Evolutionary conservation across 2,329 filamentous ascomycete species (phyloP).

Genomic region (Aspergillus hiratsukae): DNA sequence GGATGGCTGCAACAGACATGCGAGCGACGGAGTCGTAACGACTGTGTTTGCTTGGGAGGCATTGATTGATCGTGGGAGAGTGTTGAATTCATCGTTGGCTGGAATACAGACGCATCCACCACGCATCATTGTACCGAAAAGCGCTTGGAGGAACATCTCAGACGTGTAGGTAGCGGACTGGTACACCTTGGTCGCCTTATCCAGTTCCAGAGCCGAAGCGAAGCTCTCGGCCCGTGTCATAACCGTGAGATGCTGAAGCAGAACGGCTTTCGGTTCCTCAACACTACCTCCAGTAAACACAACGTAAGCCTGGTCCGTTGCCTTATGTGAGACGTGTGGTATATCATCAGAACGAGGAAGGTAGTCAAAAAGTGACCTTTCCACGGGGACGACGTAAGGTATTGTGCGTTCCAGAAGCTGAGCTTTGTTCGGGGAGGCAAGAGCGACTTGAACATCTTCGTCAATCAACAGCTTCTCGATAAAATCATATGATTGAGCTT

Average conservation of each 20-base stretch:
- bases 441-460: slow-evolving; percentile 35
- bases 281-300: slow-evolving; percentile 33
- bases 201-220: slow-evolving; percentile 20
- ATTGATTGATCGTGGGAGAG: slow-evolving; percentile 52
- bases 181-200: slow-evolving; percentile 24
- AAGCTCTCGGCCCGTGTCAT: slow-evolving; percentile 27
- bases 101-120: slow-evolving; percentile 48
- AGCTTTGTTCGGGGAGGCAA: slow-evolving; percentile 35
- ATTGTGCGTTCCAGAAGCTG: slow-evolving; percentile 40
- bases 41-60: slow-evolving; percentile 27
- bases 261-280: slow-evolving; percentile 28
- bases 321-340: slow-evolving; percentile 1
- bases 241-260: slow-evolving; percentile 34
- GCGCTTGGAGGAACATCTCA: slow-evolving; percentile 41
- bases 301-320: slow-evolving; percentile 28
- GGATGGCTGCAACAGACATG: slow-evolving; percentile 18
- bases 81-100: slow-evolving; percentile 42
- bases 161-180: slow-evolving; percentile 46
- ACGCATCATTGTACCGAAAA: slow-evolving; percentile 33
- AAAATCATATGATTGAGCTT: slow-evolving; percentile 23
- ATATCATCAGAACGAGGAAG: slow-evolving; percentile 18
- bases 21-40: slow-evolving; percentile 33
- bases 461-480: slow-evolving; percentile 39
- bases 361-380: slow-evolving; percentile 31
- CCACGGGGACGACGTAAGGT: slow-evolving; percentile 36